Evolutionary conservation across 495 filamentous ascomycete genomes (phyloP), one percentile per base, ranked within the genome.

Genomic region (Darksidea phi): DNA sequence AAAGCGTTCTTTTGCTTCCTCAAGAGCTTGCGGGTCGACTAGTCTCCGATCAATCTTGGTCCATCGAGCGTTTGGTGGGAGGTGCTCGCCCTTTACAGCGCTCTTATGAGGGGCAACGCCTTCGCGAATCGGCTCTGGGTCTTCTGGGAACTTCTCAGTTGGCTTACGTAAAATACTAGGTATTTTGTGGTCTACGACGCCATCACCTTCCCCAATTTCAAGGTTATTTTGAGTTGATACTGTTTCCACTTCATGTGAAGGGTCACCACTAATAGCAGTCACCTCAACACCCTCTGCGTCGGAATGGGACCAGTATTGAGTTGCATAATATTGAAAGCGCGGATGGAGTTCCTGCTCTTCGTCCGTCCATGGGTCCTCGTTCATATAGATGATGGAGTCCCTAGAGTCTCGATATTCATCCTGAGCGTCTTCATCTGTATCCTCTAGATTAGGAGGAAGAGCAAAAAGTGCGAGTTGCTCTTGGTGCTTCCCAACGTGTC

Each of bases 41-140:
- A 93, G 78, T 50, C 85, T 82, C 26, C 90, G 82, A 72, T 86
- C 87, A 69, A 95, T 88, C 78, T 91, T 95, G 41, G 90, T 95
- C 90, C 90, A 95, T 47, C 89, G 80, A 5, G 90, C 89, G 28
- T 84, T 86, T 0, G 84, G 77, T 6, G 90, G 90, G 54, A 93
- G 88, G 20, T 85, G 83, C 61, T 85, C 77, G 47, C 64, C 71
- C 72, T 89, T 87, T 54, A 77, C 73, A 48, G 88, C 84, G 53
- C 91, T 88, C 73, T 93, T 94, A 69, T 91, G 80, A 15, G 90
- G 90, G 4, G 89, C 88, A 13, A 94, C 90, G n/a, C 90, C 90
- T 69, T 95, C 90, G 23, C 90, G 78, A n/a, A 92, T 82, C 0
- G 87, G 84, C 50, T 86, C 83, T 0, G 82, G 79, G 26, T 95